Evolutionary conservation across 306 rosid species (phyloP), one percentile per base, ranked within the genome.

Genomic region (Biancaea sappan): DNA sequence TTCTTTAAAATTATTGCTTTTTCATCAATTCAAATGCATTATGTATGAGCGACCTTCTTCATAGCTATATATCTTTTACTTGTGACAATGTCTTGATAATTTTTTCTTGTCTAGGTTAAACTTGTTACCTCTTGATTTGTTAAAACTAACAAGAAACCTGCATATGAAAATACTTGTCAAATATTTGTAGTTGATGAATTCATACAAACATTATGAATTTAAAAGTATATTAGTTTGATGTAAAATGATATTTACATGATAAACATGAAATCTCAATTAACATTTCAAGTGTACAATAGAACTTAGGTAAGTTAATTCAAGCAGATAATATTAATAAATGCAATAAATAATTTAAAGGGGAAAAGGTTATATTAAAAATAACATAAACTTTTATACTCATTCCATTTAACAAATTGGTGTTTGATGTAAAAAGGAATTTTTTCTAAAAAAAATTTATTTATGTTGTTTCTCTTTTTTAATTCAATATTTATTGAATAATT

Each of bases 31-130:
- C 34, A 40, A 68, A 37, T 29, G 72, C 62, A 19, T 69, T 79
- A 28, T 29, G 29, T 72, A 41, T 38, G 75, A 79, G 59, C 29
- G 14, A 53, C 21, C 10, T 40, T 48, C 74, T 75, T 66, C 57
- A 59, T 24, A 35, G 38, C 10, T 59, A 41, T 15, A 26, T 14
- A 43, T 62, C 29, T 38, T 21, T 28, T 35, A 26, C 7, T 31
- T 3, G 43, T 32, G 29, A 66, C 46, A 7, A n/a, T 74, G 72
- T 61, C 38, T 78, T 50, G 50, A 64, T n/a, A n/a, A n/a, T 9
- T 48, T 58, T 79, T 22, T 60, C 16, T 38, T 2, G 63, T 31
- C 19, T 60, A 26, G 47, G 69, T 58, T 50, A 37, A 61, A 22
- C 76, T 28, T 8, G 16, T n/a, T 31, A 46, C 57, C 57, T 8